Percentiles rank a stretch among this genome's conserved stretches.
Conservation (phyloP, 345 rosid genomes). For the Crucihimalaya himalaica region DNA sequence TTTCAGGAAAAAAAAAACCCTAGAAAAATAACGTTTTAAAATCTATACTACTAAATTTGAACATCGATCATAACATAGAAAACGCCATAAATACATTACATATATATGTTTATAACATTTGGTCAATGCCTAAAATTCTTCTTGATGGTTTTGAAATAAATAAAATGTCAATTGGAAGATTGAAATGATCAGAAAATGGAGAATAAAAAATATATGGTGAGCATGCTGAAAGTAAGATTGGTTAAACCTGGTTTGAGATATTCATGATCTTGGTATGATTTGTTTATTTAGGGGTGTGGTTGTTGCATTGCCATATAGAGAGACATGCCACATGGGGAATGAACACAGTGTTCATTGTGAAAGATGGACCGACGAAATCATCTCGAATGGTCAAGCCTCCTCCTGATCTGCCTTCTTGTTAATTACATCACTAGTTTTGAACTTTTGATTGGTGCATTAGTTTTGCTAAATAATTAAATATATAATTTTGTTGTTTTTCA, state of each 20-base stretch:
- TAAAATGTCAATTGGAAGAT: too few species aligned
- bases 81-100: neutral
- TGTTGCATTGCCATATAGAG: constrained; percentile 49
- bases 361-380: constrained; percentile 39
- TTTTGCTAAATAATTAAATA: too few species aligned
- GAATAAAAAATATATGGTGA: too few species aligned
- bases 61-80: too few species aligned
- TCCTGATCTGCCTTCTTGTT: constrained; percentile 42
- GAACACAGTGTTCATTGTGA: constrained; percentile 47
- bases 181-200: too few species aligned
- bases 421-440: neutral
- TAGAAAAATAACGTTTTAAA: too few species aligned
- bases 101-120: too few species aligned
- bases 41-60: too few species aligned
- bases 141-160: too few species aligned
- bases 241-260: neutral
- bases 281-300: constrained; percentile 44
- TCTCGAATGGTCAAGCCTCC: constrained; percentile 43
- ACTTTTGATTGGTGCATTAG: too few species aligned
- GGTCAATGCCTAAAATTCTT: too few species aligned
- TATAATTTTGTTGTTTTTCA: neutral
- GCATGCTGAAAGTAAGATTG: constrained; percentile 14
- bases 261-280: neutral
- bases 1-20: too few species aligned
- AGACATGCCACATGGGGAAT: constrained; percentile 51